Conservation (phyloP, 139 green algal genomes). For the Tetraselmis chui region DNA sequence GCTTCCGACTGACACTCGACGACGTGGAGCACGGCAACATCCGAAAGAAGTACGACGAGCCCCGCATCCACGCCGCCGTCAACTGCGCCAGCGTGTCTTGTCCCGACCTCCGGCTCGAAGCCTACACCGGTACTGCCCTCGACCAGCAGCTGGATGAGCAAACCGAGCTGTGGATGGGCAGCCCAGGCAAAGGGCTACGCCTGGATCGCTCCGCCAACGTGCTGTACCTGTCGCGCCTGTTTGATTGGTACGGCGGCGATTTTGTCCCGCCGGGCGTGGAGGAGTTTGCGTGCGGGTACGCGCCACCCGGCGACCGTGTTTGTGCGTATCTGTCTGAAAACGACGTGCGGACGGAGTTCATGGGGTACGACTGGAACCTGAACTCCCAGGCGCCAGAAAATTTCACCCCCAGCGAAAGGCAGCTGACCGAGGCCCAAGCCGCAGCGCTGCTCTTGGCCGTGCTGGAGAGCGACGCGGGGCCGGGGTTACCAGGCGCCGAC, state of each 20-base stretch:
- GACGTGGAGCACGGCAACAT: conserved; percentile 12
- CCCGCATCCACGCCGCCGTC: conserved; percentile 10
- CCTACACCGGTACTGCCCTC: neutral
- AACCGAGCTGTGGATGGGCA: conserved; percentile 3
- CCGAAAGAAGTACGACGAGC: conserved; percentile 4
- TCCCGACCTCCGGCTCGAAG: conserved; percentile 6
- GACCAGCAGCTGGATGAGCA: conserved; percentile 8
- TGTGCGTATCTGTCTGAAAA: neutral
- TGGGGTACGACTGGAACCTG: neutral
- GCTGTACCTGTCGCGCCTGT: conserved; percentile 9
- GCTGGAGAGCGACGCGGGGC: no score
- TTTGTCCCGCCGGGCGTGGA: neutral
- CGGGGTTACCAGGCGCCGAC: no score
- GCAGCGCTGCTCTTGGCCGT: no score
- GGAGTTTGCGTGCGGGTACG: neutral
- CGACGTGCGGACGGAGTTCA: neutral
- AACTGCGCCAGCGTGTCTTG: conserved; percentile 15
- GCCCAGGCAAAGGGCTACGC: conserved; percentile 1
- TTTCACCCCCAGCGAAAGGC: no score
- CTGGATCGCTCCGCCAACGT: neutral
- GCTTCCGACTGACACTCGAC: conserved; percentile 2
- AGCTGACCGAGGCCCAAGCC: no score
- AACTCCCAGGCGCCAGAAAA: neutral
- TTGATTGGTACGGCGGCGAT: conserved; percentile 10
- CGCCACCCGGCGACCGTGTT: neutral